A percentile compares a stretch with the other conserved stretches of the same genome.
These are phyloP conservation scores for Cystobasidium slooffiae DNA, from an alignment of 1,284 basidiomycete species.

Conservation along the genomic window DNA sequence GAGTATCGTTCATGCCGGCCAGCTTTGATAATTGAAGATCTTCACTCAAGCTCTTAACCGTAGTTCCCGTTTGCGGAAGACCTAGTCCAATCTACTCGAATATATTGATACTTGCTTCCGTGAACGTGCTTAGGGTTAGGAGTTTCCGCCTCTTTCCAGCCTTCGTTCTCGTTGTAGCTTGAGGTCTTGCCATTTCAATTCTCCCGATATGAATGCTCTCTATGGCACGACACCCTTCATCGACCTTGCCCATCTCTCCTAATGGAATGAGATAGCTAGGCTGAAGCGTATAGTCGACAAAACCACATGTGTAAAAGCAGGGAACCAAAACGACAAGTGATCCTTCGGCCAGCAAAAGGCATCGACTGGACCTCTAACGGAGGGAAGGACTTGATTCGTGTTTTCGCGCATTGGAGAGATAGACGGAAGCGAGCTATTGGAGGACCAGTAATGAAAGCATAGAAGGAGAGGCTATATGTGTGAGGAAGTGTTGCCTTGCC, in stretches of 20 bases:
- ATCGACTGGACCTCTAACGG: constrained; percentile 4
- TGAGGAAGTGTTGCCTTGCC: constrained; percentile 8
- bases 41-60: background rate
- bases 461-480: background rate
- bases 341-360: background rate
- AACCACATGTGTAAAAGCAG: background rate
- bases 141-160: constrained; percentile 17
- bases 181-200: constrained; percentile 8
- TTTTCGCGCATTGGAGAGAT: too few species aligned
- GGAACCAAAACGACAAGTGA: constrained; percentile 10
- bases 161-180: constrained; percentile 2
- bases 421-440: too few species aligned
- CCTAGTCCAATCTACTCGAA: constrained; percentile 3
- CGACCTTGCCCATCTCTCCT: background rate
- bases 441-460: too few species aligned
- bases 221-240: constrained; percentile 1
- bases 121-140: constrained; percentile 21
- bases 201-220: background rate
- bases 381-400: background rate
- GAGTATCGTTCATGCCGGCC: too few species aligned
- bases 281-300: constrained; percentile 12
- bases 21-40: too few species aligned
- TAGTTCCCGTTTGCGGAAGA: too few species aligned
- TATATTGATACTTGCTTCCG: background rate
- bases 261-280: background rate